Evolutionary conservation across 1,139 yeast genomes (phyloP), one percentile per base, ranked within the genome.

Genomic region (Candida dubliniensis): DNA sequence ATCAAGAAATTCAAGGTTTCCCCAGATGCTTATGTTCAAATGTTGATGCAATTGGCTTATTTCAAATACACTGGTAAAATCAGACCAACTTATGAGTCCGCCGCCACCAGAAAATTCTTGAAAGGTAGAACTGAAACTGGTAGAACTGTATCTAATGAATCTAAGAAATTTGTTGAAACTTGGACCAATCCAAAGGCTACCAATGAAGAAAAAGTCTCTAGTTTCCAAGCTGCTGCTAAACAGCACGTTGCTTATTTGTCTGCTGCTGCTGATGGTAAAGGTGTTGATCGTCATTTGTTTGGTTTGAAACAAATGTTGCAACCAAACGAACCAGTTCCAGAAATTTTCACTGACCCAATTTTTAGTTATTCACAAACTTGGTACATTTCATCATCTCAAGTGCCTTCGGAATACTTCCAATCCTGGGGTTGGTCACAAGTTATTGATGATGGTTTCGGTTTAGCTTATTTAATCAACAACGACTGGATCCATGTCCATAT

Each of bases 351-450:
- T 35, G 96, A 93, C 66, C 89, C 96, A 14, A 70, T 87, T 49
- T 88, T 77, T 61, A 60, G 72, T 38, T 90, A 88, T 73, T 84
- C 96, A 11, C 71, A 81, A 42, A 79, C 87, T 32, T 93, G 99
- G 99, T 84, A 78, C 65, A 65, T 93, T 46, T 87, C 96, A 12
- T 81, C 96, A 6, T 89, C 97, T 2, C 98, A 93, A 68, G 76
- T 93, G 55, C 87, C 95, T 11, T 85, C 96, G 9, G 96, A 89
- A 63, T 76, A 73, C 67, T 88, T 89, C 70, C 90, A 89, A 64
- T 93, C 96, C 44, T 93, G 93, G 79, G 99, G 99, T 41, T 93
- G 91, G 90, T 84, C 96, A 23, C 96, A 95, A 65, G 98, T 93
- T 44, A 83, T 87, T 57, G 96, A 93, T 61, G 88, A 86, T 50